Evolutionary conservation across 352 stramenopile species (phyloP), one percentile per base, ranked within the genome.

Genomic region (Phytophthora nicotianae): DNA sequence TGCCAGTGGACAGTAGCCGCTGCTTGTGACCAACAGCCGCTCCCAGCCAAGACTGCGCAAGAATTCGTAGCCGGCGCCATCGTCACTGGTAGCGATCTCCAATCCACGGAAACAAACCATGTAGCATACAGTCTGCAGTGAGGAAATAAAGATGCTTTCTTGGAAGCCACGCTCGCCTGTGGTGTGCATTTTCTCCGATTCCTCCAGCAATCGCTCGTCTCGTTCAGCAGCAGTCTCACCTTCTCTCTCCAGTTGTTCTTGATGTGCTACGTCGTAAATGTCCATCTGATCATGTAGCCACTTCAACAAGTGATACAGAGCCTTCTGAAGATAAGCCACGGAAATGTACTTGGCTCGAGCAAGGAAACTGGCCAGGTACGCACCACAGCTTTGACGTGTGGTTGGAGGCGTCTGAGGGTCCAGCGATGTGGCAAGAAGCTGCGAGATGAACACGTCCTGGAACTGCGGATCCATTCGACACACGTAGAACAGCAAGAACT

Each of bases 91-190:
- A 72, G 90, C 69, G 48, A 98, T 78, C 64, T 96, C 87, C 33
- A 93, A 72, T n/a, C 95, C 96, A 33, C 95, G 88, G 67, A 99
- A 99, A 67, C 96, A 99, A 71, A 99, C 83, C 40, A 99, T 90
- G 76, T 99, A 99, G 77, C 98, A 99, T 33, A 97, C 93, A 14
- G 96, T 96, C 75, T 99, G 97, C 33, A 97, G 71, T 38, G 84
- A 88, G 0, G 82, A 91, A 50, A 93, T 81, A 70, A 81, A 93
- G 50, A 88, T 94, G 49, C 68, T 83, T 56, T 89, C 83, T 23
- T 90, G 79, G 46, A 91, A 90, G 23, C 52, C 29, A 33, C 58
- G 66, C 17, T 66, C 55, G 0, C 48, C 54, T 3, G 19, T 58
- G 3, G 23, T 45, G 33, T 77, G 59, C n/a, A 72, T 52, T 33